Conservation (phyloP, 768 basidiomycete genomes). For the Kwoniella heveanensis region DNA sequence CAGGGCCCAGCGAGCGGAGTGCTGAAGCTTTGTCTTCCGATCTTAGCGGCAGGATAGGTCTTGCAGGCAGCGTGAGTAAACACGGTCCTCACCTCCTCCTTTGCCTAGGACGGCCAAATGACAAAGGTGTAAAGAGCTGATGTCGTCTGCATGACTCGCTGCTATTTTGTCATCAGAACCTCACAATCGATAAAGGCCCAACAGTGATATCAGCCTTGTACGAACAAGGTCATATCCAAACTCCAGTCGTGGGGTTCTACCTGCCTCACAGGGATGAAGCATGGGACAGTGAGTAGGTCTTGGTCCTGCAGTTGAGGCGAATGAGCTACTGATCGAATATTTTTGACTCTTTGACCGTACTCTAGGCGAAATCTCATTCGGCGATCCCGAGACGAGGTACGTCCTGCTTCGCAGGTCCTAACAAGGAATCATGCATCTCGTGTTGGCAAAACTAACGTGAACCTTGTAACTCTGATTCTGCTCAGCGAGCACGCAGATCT, state of each 20-base stretch:
- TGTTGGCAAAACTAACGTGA: too few relatives aligned
- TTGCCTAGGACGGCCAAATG: too few relatives aligned
- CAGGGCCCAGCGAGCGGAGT: neutral
- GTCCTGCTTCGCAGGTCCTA: too few relatives aligned
- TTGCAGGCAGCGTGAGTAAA: neutral
- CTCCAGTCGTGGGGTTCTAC: conserved; percentile 11
- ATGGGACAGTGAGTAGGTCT: conserved; percentile 13
- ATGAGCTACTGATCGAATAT: neutral
- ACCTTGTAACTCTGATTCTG: neutral
- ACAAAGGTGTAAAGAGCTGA: too few relatives aligned
- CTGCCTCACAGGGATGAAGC: conserved; percentile 1
- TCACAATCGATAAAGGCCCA: neutral
- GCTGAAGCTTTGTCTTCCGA: neutral
- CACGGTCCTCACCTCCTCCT: neutral
- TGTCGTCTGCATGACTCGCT: too few relatives aligned
- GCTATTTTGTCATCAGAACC: too few relatives aligned
- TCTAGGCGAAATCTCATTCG: conserved; percentile 15
- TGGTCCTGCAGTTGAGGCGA: too few relatives aligned
- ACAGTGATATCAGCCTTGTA: conserved; percentile 9
- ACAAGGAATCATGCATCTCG: too few relatives aligned
- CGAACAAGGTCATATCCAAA: conserved; percentile 9
- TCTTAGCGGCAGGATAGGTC: neutral
- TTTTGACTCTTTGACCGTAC: neutral
- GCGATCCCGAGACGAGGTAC: conserved; percentile 19
- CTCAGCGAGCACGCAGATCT: conserved; percentile 10